Conservation (phyloP, 495 filamentous ascomycete species). For the Podospora anserina region DNA sequence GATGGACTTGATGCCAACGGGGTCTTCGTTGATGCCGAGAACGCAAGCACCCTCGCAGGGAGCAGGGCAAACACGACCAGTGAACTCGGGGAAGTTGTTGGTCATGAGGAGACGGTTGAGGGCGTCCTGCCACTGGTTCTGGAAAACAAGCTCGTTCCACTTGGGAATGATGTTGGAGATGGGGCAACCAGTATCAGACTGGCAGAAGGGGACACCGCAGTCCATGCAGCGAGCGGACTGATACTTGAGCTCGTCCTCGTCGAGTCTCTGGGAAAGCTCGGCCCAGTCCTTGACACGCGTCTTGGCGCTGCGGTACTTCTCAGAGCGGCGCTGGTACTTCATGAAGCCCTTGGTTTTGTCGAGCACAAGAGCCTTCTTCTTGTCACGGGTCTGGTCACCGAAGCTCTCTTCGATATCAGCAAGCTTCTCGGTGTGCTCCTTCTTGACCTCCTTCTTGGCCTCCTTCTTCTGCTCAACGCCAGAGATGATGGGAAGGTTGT, state of each 20-base stretch:
- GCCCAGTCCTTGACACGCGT: constrained; percentile 93
- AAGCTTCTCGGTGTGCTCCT: constrained; percentile 73
- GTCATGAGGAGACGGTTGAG: constrained; percentile 95
- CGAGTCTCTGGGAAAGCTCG: constrained; percentile 83
- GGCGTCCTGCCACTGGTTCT: constrained; percentile 92
- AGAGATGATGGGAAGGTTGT: constrained; percentile 74
- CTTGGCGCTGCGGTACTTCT: constrained; percentile 89
- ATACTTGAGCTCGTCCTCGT: constrained; percentile 97
- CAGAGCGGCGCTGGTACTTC: constrained; percentile 91
- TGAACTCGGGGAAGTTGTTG: constrained; percentile 99
- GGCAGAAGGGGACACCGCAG: constrained; percentile 98
- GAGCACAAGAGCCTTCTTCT: constrained; percentile 91
- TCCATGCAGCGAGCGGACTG: constrained; percentile 99
- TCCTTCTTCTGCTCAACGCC: constrained; percentile 56
- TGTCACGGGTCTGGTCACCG: constrained; percentile 78
- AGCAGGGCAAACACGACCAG: constrained; percentile 95
- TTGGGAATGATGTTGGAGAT: constrained; percentile 99
- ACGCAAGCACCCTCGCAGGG: constrained; percentile 98
- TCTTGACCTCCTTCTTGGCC: constrained; percentile 38
- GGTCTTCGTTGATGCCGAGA: constrained; percentile 97
- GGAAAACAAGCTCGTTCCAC: constrained; percentile 93
- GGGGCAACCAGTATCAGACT: constrained; percentile 94
- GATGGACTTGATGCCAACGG: constrained; percentile 97
- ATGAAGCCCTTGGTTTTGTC: constrained; percentile 99
- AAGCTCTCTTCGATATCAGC: constrained; percentile 95